Conservation (phyloP, 768 basidiomycete species). For the Suillus lakei region DNA sequence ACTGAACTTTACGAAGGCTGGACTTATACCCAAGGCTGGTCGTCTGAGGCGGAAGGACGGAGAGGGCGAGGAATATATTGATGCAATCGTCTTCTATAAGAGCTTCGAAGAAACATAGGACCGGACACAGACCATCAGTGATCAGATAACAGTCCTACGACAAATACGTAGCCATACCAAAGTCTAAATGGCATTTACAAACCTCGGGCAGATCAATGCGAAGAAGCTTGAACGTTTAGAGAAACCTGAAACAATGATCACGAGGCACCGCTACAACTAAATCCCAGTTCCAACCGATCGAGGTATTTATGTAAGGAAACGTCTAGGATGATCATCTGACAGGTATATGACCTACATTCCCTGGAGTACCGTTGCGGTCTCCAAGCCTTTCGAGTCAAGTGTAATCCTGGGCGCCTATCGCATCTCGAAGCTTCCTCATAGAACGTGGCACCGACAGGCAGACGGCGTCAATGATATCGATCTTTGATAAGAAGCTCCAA, state of each 20-base stretch:
- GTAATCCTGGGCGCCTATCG: neutral
- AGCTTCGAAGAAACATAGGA: conserved; percentile 54
- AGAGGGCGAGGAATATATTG: conserved; percentile 82
- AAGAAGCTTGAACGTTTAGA: neutral
- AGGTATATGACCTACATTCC: neutral
- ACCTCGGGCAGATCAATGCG: neutral
- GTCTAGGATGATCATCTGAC: neutral
- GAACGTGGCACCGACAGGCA: neutral
- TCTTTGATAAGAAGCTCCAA: conserved; percentile 5
- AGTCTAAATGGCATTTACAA: neutral
- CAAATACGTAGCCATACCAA: neutral
- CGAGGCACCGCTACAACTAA: neutral
- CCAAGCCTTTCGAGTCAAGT: neutral
- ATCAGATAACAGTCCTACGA: conserved; percentile 1
- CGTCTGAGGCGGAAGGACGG: conserved; percentile 70
- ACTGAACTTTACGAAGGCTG: conserved; percentile 79
- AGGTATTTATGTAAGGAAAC: neutral
- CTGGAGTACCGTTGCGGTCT: neutral
- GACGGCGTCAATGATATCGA: conserved; percentile 12
- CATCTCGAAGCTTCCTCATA: neutral
- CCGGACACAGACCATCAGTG: neutral
- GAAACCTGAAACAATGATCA: neutral
- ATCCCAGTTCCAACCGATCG: neutral
- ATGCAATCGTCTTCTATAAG: conserved; percentile 87
- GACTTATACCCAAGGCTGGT: conserved; percentile 78